Conservation (phyloP, 768 basidiomycete species). For the Gymnopilus junonius region DNA sequence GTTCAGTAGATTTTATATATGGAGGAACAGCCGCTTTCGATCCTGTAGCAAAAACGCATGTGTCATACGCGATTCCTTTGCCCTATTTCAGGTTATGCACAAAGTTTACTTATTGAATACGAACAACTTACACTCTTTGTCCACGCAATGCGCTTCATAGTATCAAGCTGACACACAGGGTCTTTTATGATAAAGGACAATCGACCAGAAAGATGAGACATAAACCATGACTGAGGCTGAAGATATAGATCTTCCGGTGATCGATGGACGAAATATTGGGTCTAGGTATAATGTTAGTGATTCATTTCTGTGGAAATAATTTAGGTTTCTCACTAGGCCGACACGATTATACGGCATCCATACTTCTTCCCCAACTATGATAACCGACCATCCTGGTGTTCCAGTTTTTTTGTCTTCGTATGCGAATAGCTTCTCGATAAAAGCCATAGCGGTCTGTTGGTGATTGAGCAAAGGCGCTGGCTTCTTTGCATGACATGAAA, state of each 20-base stretch:
- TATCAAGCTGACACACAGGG: conserved; percentile 11
- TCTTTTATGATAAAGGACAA: conserved; percentile 44
- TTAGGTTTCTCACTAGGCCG: conserved; percentile 32
- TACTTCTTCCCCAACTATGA: conserved; percentile 63
- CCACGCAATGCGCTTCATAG: conserved; percentile 42
- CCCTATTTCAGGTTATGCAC: conserved; percentile 3
- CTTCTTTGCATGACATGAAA: background rate
- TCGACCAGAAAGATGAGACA: conserved; percentile 57
- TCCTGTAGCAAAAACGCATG: conserved; percentile 72
- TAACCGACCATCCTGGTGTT: conserved; percentile 46
- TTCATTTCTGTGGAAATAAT: background rate
- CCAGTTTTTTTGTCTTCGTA: conserved; percentile 47
- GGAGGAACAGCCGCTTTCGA: conserved; percentile 67
- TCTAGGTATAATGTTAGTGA: conserved; percentile 32
- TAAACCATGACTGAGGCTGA: conserved; percentile 61
- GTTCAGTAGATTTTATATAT: conserved; percentile 48
- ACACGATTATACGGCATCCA: conserved; percentile 63
- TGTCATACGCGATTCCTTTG: conserved; percentile 48
- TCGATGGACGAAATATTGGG: conserved; percentile 67
- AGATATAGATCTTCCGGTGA: conserved; percentile 62
- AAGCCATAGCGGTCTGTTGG: conserved; percentile 41
- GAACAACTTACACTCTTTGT: conserved; percentile 42
- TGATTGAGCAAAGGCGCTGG: background rate
- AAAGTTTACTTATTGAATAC: conserved; percentile 32
- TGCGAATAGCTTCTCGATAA: conserved; percentile 71